Percentiles rank a stretch among this genome's conserved stretches.
Evolutionary conservation across 2,329 filamentous ascomycete genomes (phyloP).

Genomic region (Diatrype stigma): DNA sequence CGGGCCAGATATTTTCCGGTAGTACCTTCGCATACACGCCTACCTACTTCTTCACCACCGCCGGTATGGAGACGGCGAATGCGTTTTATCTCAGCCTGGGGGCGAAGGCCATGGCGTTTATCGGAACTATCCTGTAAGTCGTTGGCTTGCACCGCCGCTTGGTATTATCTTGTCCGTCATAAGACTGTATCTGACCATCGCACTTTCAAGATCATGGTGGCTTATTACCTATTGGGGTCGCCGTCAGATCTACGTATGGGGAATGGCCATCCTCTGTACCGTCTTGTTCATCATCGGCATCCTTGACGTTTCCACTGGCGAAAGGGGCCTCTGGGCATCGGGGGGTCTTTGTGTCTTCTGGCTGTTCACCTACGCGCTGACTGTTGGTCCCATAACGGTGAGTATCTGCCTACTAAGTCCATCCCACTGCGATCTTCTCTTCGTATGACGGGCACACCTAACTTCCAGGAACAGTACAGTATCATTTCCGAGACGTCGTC

Average conservation of each 20-base stretch:
- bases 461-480: constrained; percentile 30
- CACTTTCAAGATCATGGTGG: constrained; percentile 37
- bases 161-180: constrained; percentile 8
- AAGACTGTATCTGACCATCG: constrained; percentile 17
- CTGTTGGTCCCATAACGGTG: constrained; percentile 44
- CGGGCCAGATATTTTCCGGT: constrained; percentile 30
- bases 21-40: constrained; percentile 35
- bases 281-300: constrained; percentile 36
- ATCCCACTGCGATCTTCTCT: too few relatives aligned
- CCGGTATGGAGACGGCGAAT: constrained; percentile 25
- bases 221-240: constrained; percentile 35
- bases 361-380: constrained; percentile 42
- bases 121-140: constrained; percentile 36
- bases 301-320: constrained; percentile 37
- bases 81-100: constrained; percentile 31
- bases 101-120: constrained; percentile 31
- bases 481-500: constrained; percentile 46
- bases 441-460: constrained; percentile 1
- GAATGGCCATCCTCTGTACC: constrained; percentile 32
- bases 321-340: constrained; percentile 35
- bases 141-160: constrained; percentile 24
- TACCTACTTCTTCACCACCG: constrained; percentile 34
- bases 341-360: constrained; percentile 41
- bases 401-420: constrained; percentile 10
- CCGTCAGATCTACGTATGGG: constrained; percentile 35